Base-by-base conservation (phyloP, 2,329 filamentous ascomycete species). In the Tolypocladium tundrense region DNA sequence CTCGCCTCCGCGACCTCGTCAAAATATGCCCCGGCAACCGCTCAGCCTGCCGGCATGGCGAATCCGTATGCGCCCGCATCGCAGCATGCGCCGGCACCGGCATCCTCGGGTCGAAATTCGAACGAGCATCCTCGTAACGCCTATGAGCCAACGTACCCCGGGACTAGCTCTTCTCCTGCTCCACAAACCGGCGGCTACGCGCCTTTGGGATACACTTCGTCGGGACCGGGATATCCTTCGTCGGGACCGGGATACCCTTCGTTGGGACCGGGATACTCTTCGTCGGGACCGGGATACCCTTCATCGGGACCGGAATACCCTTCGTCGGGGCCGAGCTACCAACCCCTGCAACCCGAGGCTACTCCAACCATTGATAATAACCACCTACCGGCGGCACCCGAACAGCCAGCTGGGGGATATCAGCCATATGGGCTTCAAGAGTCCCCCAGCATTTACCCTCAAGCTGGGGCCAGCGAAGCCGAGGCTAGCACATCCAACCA, bases 11-110 rank as follows among this genome's bases (percentile, higher is more conserved):
- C 74, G 1, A 64, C 66, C 5, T 60, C 73, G 5, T 79, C 77
- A 5, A 73, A 75, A 57, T 76, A 73, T 57, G 70, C 71, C 3
- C 70, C 70, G 10, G 62, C 60, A 16, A 58, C 55, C 11, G 57
- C 62, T 19, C 61, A 63, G n/a, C 53, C 66, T 9, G 45, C 59
- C 19, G 56, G 58, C 4, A 57, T 57, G 37, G 42, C 61, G 27
- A 73, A 68, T 48, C 64, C 67, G 7, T 72, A 72, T 54, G 67
- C 67, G 8, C 61, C 77, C 45, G 69, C 72, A 10, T 81, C 81
- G n/a, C 77, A 79, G 42, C 82, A 83, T 64, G 75, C 79, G 0
- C 78, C 80, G 1, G 66, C 63, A 6, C 62, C 70, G 1, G 63
- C 64, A 42, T 64, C 65, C 6, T 68, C 67, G 1, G 68, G 66